These are phyloP conservation scores for Tricholoma bakamatsutake DNA, from an alignment of 768 basidiomycete species.

Conservation along the genomic window DNA sequence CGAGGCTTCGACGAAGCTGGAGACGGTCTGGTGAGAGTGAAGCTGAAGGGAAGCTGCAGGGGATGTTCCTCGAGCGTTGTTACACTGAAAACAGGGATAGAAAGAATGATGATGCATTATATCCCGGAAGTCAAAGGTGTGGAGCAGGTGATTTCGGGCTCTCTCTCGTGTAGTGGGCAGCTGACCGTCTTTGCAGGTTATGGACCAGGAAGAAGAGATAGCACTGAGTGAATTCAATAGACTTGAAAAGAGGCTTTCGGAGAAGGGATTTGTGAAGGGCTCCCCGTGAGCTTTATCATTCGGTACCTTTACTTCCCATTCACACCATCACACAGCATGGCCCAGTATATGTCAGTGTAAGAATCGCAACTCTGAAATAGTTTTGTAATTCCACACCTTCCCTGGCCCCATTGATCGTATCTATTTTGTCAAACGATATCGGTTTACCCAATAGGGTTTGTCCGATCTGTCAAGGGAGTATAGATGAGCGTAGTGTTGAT, in stretches of 20 bases:
- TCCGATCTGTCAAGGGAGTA: too few relatives aligned
- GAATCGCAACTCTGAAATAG: neutral
- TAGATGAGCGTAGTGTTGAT: too few relatives aligned
- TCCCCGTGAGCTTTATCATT: constrained; percentile 33
- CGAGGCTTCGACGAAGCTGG: constrained; percentile 84
- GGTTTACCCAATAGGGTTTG: too few relatives aligned
- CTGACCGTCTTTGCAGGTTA: constrained; percentile 45
- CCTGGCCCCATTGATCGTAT: too few relatives aligned
- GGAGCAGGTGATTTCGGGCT: constrained; percentile 56
- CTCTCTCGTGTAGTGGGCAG: neutral
- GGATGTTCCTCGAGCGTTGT: constrained; percentile 93
- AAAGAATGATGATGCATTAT: constrained; percentile 99
- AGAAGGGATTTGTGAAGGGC: constrained; percentile 37
- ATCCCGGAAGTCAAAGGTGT: constrained; percentile 94
- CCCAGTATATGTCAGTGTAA: constrained; percentile 76
- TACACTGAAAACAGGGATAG: constrained; percentile 94
- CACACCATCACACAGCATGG: constrained; percentile 49
- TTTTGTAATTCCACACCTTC: too few relatives aligned
- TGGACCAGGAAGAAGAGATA: constrained; percentile 86
- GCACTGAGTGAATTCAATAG: constrained; percentile 87
- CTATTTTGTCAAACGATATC: too few relatives aligned
- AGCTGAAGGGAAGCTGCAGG: constrained; percentile 94
- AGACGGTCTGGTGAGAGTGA: constrained; percentile 73
- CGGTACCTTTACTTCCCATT: neutral
- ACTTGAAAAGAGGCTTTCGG: constrained; percentile 63